Evolutionary conservation across 768 basidiomycete genomes (phyloP).

Genomic region (Leccinum aurantiacum): DNA sequence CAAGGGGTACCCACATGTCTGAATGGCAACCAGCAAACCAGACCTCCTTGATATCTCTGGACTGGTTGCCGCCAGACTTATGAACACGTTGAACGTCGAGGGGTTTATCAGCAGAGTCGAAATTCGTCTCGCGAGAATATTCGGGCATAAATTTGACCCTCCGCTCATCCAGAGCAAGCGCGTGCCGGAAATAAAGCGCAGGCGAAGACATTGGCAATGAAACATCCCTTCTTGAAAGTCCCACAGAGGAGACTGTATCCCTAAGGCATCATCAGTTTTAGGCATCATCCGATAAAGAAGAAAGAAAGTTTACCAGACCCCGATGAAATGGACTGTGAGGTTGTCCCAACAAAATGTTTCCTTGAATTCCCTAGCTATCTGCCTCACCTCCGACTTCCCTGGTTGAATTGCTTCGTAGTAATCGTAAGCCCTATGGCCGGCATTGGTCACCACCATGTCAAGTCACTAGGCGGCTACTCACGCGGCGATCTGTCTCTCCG

Average conservation of each 20-base stretch:
- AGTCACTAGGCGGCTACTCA: background rate
- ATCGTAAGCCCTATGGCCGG: background rate
- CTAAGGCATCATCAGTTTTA: slow-evolving; percentile 19
- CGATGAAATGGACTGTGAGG: slow-evolving; percentile 35
- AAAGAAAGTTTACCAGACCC: slow-evolving; percentile 41
- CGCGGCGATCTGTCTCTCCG: background rate
- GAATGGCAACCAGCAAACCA: slow-evolving; percentile 1
- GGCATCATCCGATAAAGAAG: background rate
- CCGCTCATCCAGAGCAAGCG: background rate
- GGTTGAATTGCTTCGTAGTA: background rate
- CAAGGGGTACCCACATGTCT: slow-evolving; percentile 25
- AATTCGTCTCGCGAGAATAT: slow-evolving; percentile 21
- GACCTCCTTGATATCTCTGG: slow-evolving; percentile 38
- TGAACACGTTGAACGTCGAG: background rate
- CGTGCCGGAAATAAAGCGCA: slow-evolving; percentile 29
- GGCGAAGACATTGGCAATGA: slow-evolving; percentile 52
- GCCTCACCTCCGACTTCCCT: background rate
- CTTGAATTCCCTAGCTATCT: background rate
- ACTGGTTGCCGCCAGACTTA: background rate
- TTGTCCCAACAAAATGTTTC: background rate
- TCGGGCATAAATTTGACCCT: background rate
- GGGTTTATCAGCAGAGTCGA: slow-evolving; percentile 6
- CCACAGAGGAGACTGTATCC: slow-evolving; percentile 67
- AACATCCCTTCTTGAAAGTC: slow-evolving; percentile 43
- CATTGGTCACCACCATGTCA: background rate